Percentiles rank a stretch among this genome's conserved stretches.
phyloP scores from a whole-genome alignment of 306 rosid genomes.

The Begonia loranthoides region DNA sequence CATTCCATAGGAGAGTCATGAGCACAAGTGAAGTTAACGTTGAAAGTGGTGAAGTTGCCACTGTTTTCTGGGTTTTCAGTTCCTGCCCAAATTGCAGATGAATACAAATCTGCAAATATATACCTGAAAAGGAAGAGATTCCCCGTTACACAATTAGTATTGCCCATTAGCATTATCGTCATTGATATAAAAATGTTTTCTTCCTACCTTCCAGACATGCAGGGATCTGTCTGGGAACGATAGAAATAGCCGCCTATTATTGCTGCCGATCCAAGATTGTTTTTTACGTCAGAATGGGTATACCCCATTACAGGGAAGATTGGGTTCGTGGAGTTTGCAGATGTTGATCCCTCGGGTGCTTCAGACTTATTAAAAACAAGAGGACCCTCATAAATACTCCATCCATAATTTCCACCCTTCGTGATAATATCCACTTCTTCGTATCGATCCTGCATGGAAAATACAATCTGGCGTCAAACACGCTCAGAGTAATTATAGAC shows the following conservation, averaged over 20 bases:
- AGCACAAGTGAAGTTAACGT: slow-evolving; percentile 56
- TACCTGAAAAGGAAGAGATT: slow-evolving; percentile 27
- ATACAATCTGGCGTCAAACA: slow-evolving; percentile 55
- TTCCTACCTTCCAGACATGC: slow-evolving; percentile 79
- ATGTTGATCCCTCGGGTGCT: slow-evolving; percentile 43
- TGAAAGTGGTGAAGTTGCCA: slow-evolving; percentile 51
- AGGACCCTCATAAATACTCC: slow-evolving; percentile 83
- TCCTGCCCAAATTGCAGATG: slow-evolving; percentile 65
- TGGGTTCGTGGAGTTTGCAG: slow-evolving; percentile 33
- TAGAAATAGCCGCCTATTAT: slow-evolving; percentile 78
- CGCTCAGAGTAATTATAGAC: slow-evolving; percentile 72
- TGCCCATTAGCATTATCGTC: no score
- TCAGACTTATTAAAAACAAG: slow-evolving; percentile 19
- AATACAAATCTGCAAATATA: slow-evolving; percentile 68
- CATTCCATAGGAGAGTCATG: slow-evolving; percentile 54
- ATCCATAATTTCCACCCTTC: slow-evolving; percentile 93
- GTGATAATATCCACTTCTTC: slow-evolving; percentile 93
- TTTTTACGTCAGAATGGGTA: slow-evolving; percentile 58
- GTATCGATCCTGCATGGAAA: slow-evolving; percentile 39
- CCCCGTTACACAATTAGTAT: no score
- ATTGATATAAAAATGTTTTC: no score
- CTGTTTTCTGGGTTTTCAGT: slow-evolving; percentile 56
- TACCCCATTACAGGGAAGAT: slow-evolving; percentile 71
- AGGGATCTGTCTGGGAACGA: slow-evolving; percentile 79
- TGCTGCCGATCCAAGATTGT: slow-evolving; percentile 74